Evolutionary conservation across 768 basidiomycete species (phyloP).

Genomic region (Auriscalpium microsporum): DNA sequence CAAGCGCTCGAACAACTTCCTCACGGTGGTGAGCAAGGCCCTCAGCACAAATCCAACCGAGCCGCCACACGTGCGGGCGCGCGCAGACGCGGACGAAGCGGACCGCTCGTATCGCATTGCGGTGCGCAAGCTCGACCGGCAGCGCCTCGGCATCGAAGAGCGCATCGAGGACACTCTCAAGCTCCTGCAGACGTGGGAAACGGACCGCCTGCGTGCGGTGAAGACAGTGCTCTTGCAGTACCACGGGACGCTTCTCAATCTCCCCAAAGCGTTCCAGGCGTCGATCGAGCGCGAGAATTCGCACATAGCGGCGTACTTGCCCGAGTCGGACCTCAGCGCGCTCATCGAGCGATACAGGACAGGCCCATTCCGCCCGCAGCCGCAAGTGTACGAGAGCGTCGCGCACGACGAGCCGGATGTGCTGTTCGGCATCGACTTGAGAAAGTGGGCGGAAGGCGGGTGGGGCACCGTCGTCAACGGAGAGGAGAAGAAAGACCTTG

Average conservation of each 20-base stretch:
- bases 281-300: conserved; percentile 64
- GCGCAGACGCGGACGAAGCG: conserved; percentile 74
- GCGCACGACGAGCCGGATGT: conserved; percentile 79
- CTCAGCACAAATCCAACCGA: conserved; percentile 41
- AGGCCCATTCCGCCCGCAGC: conserved; percentile 81
- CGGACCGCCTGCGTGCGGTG: conserved; percentile 72
- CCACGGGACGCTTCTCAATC: conserved; percentile 66
- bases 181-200: conserved; percentile 76
- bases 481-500: conserved; percentile 48
- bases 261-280: conserved; percentile 59
- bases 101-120: conserved; percentile 73
- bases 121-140: conserved; percentile 76
- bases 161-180: conserved; percentile 77
- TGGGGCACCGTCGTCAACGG: conserved; percentile 49
- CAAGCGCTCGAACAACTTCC: conserved; percentile 62
- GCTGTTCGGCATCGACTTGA: conserved; percentile 84
- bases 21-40: conserved; percentile 67
- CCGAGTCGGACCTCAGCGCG: conserved; percentile 78
- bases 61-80: conserved; percentile 58
- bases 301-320: conserved; percentile 76
- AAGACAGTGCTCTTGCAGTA: conserved; percentile 89
- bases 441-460: conserved; percentile 84
- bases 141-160: conserved; percentile 81
- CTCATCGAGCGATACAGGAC: conserved; percentile 91
- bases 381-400: conserved; percentile 82